phyloP scores from a whole-genome alignment of 768 basidiomycete species.

The Hydnum rufescens region DNA sequence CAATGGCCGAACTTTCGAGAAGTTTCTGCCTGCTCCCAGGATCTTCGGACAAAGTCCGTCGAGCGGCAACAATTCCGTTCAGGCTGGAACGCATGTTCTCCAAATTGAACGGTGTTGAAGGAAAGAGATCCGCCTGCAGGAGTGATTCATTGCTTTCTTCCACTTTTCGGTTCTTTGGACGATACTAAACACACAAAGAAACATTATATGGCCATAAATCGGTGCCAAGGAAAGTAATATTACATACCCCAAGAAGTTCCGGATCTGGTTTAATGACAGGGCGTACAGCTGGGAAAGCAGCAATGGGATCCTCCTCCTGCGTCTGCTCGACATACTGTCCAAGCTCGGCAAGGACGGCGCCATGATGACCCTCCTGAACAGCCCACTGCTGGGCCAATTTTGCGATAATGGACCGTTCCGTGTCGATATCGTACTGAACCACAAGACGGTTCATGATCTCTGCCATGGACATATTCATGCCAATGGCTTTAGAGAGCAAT shows the following conservation, averaged over 20 bases:
- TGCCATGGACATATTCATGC: neutral
- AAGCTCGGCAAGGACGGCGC: neutral
- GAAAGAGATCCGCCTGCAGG: too few relatives aligned
- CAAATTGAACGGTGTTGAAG: slow-evolving; percentile 63
- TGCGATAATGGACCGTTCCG: neutral
- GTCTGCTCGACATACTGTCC: neutral
- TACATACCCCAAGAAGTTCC: neutral
- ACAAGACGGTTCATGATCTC: neutral
- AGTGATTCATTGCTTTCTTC: slow-evolving; percentile 9
- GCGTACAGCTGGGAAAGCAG: neutral
- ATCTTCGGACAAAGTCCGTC: slow-evolving; percentile 44
- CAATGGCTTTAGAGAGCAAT: neutral
- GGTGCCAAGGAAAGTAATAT: neutral
- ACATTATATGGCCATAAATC: neutral
- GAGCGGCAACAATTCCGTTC: slow-evolving; percentile 37
- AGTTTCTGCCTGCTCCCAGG: slow-evolving; percentile 56
- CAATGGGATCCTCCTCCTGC: neutral
- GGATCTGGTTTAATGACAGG: neutral
- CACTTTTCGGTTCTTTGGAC: neutral
- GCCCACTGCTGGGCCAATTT: neutral
- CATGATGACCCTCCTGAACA: neutral
- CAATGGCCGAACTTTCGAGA: slow-evolving; percentile 71
- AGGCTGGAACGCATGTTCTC: slow-evolving; percentile 51
- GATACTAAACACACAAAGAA: neutral
- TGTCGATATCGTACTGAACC: neutral